phyloP scores from a whole-genome alignment of 176 grass and related monocot species.

The Tillandsia leiboldiana region DNA sequence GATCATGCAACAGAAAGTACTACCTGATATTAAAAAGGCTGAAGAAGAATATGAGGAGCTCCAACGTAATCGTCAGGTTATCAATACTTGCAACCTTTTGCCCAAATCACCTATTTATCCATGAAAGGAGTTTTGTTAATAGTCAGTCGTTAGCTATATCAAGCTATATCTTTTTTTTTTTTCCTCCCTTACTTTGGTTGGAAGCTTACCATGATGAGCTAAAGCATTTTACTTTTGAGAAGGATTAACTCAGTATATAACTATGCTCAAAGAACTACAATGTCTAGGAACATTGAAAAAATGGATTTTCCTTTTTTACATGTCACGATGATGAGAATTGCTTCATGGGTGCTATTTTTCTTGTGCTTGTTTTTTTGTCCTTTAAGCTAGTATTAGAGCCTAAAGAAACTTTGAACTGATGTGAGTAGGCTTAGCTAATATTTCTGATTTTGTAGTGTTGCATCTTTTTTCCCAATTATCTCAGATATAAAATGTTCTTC shows the following conservation, averaged over 20 bases:
- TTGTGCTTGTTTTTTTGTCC: not conserved
- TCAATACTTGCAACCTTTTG: not conserved
- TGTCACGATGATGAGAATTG: too few relatives aligned
- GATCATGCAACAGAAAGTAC: conserved; percentile 69
- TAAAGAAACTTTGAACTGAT: too few relatives aligned
- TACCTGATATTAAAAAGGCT: conserved; percentile 61
- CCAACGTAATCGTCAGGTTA: conserved; percentile 62
- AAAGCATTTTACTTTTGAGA: not conserved
- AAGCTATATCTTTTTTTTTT: not conserved
- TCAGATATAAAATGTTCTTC: not conserved
- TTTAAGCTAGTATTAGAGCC: not conserved
- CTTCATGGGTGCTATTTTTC: not conserved
- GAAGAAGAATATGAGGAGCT: conserved; percentile 47
- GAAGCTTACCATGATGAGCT: not conserved
- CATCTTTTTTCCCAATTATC: not conserved
- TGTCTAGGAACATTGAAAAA: too few relatives aligned
- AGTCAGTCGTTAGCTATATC: not conserved
- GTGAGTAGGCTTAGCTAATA: not conserved
- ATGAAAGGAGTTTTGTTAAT: not conserved
- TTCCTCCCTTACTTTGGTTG: not conserved
- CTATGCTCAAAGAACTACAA: too few relatives aligned
- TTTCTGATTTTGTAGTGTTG: not conserved
- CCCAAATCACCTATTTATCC: too few relatives aligned
- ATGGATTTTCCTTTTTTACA: too few relatives aligned
- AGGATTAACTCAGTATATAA: not conserved